Evolutionary conservation across 78 protist genomes (phyloP).

Genomic region (Dictyostelium brefeldianum): DNA sequence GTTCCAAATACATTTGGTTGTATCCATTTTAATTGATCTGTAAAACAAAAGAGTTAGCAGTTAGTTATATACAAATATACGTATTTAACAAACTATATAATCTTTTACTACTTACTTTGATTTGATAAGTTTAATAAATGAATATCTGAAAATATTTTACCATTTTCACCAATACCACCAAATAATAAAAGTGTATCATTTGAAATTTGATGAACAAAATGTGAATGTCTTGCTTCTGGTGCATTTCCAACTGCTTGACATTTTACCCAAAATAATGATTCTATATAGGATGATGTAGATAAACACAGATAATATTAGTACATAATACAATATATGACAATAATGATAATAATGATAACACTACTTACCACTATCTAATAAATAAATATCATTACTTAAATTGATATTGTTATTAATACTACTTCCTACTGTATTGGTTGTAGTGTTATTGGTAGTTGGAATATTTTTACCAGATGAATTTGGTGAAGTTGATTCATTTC

Average conservation of each 20-base stretch:
- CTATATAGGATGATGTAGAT: slow-evolving; percentile 9
- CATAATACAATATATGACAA: neutral
- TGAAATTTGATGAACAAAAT: slow-evolving; percentile 58
- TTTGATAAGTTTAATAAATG: slow-evolving; percentile 41
- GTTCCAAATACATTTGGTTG: slow-evolving; percentile 28
- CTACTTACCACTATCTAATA: slow-evolving; percentile 35
- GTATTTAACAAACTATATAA: too few relatives aligned
- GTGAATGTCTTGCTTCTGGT: slow-evolving; percentile 60
- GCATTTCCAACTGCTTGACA: neutral
- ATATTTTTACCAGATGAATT: too few relatives aligned
- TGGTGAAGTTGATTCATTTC: neutral
- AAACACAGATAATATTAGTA: neutral
- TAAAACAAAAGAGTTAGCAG: neutral
- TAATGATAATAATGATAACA: neutral
- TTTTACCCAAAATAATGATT: slow-evolving; percentile 39
- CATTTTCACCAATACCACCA: slow-evolving; percentile 38
- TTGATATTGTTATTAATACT: neutral
- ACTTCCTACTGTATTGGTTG: neutral
- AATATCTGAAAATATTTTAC: slow-evolving; percentile 39
- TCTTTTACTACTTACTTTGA: slow-evolving; percentile 16
- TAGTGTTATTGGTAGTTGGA: neutral
- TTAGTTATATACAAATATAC: too few relatives aligned
- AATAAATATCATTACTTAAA: slow-evolving; percentile 35
- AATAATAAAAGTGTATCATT: slow-evolving; percentile 36
- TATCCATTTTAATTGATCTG: slow-evolving; percentile 57